These are phyloP conservation scores for Amanita jacksonii DNA, from an alignment of 768 basidiomycete species.

Conservation along the genomic window DNA sequence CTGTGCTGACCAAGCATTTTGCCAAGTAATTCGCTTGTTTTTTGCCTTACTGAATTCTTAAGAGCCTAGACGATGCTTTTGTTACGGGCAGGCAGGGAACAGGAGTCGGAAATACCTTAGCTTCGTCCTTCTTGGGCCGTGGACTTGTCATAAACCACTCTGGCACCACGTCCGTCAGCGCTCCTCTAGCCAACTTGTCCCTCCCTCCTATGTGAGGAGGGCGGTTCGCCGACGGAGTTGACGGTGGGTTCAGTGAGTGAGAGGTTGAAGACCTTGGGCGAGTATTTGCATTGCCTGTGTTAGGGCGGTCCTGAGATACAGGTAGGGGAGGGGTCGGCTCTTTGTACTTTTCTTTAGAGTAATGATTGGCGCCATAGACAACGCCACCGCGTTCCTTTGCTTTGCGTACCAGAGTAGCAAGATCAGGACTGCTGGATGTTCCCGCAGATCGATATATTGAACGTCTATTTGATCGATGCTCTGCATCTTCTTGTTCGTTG, in stretches of 20 bases:
- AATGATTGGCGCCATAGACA: conserved; percentile 19
- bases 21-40: conserved; percentile 74
- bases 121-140: conserved; percentile 25
- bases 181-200: conserved; percentile 11
- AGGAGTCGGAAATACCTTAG: conserved; percentile 17
- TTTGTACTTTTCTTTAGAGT: conserved; percentile 24
- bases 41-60: conserved; percentile 62
- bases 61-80: conserved; percentile 23
- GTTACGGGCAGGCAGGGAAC: conserved; percentile 1
- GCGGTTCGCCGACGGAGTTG: conserved; percentile 19
- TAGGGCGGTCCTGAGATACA: conserved; percentile 19
- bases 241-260: conserved; percentile 18
- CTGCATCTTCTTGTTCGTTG: conserved; percentile 58
- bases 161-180: conserved; percentile 13
- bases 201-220: conserved; percentile 26
- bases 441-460: conserved; percentile 85
- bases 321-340: conserved; percentile 39
- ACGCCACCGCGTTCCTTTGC: conserved; percentile 60
- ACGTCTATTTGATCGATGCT: conserved; percentile 66
- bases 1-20: conserved; percentile 66
- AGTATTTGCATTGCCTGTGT: conserved; percentile 9
- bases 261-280: conserved; percentile 31
- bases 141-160: conserved; percentile 45
- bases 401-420: conserved; percentile 79
- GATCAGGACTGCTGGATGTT: conserved; percentile 86